These are phyloP conservation scores for Gossypium gossypioides DNA, from an alignment of 441 rosid genomes.

Conservation along the genomic window DNA sequence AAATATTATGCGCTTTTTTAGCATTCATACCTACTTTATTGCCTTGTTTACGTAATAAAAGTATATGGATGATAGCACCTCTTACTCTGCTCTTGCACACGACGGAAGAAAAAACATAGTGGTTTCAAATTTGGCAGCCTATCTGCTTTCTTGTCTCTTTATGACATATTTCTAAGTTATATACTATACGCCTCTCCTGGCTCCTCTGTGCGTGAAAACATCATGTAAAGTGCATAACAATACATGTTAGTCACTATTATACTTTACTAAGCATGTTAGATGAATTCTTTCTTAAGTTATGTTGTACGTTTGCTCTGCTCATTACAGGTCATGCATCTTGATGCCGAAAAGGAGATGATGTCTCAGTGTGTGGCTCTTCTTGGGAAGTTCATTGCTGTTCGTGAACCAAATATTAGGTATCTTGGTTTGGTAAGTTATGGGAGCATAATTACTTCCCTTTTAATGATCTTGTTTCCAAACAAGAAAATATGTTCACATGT, in stretches of 20 bases:
- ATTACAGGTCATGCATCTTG: slow-evolving; percentile 93
- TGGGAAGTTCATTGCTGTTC: slow-evolving; percentile 93
- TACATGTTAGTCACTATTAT: background rate
- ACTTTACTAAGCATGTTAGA: background rate
- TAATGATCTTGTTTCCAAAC: background rate
- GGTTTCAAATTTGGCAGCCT: background rate
- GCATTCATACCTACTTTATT: background rate
- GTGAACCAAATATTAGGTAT: slow-evolving; percentile 96
- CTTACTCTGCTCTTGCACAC: background rate
- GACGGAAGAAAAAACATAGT: background rate
- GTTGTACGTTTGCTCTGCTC: background rate
- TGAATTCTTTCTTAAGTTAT: background rate
- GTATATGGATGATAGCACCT: background rate
- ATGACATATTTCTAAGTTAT: background rate
- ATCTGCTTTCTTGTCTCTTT: background rate
- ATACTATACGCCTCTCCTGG: background rate
- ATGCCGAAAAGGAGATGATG: slow-evolving; percentile 99
- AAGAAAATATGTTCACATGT: background rate
- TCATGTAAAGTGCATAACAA: background rate
- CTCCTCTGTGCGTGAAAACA: background rate
- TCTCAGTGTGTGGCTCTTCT: slow-evolving; percentile 98
- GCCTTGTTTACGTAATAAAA: background rate
- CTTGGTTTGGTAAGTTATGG: slow-evolving; percentile 80
- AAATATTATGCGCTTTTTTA: background rate
- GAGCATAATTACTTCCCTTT: slow-evolving; percentile 1